Conservation (phyloP, 495 filamentous ascomycete genomes). For the Penicillium crystallinum region DNA sequence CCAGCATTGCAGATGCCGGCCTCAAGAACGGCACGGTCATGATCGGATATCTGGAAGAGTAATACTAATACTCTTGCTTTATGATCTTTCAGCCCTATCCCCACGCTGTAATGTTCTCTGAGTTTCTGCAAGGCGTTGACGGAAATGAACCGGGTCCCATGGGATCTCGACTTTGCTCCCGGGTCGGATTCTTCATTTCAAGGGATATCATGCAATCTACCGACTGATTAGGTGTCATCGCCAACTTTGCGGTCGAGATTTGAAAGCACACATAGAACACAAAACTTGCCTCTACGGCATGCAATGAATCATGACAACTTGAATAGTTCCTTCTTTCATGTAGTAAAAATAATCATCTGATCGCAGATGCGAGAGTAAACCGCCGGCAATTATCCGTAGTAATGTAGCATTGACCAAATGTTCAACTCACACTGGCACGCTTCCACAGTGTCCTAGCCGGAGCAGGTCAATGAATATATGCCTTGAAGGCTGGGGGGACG, state of each 20-base stretch:
- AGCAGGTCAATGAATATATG: no score
- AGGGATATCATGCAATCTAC: not conserved
- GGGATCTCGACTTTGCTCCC: not conserved
- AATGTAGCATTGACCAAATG: no score
- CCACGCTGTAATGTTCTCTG: not conserved
- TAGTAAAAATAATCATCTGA: not conserved
- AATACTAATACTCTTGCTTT: slow-evolving; percentile 8
- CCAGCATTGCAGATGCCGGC: slow-evolving; percentile 75
- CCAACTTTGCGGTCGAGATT: not conserved
- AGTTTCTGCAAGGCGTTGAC: slow-evolving; percentile 13
- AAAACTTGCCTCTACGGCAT: not conserved
- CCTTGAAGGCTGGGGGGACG: no score
- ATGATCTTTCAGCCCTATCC: not conserved
- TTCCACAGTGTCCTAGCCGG: no score
- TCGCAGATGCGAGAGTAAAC: not conserved
- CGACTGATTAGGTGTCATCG: not conserved
- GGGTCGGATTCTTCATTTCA: not conserved
- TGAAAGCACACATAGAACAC: not conserved
- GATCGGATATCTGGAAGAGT: slow-evolving; percentile 79
- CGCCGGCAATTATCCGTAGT: not conserved
- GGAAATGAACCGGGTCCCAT: slow-evolving; percentile 2
- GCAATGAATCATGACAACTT: slow-evolving; percentile 5
- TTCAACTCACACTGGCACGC: no score
- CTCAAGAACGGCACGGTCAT: slow-evolving; percentile 88
- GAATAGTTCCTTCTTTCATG: not conserved